Evolutionary conservation across 2,329 filamentous ascomycete species (phyloP), one percentile per base, ranked within the genome.

Genomic region (Stemphylium lycopersici): DNA sequence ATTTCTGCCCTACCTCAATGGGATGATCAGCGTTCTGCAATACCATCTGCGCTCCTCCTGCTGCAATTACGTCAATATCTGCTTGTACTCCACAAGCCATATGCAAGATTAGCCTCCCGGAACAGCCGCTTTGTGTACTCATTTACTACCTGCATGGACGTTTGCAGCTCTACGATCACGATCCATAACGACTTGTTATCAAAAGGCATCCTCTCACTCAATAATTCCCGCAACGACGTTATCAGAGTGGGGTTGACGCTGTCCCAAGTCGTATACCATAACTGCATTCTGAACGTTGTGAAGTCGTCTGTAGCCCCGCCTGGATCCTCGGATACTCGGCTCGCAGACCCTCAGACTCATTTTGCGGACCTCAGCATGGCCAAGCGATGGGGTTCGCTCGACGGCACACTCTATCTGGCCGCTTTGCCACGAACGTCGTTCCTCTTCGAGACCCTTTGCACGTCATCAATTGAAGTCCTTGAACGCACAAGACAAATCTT

Each of bases 11-110:
- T 72, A 7, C 70, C 70, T 6, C 34, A 38, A 2, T 75, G 71
- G 71, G 43, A 60, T 5, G 55, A 68, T 26, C 10, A 59, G 2
- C 53, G 59, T 18, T 52, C 66, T 4, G 20, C 43, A 0, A 48
- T 66, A 11, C 60, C 68, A n/a, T 47, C 55, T 8, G 64, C 63
- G 2, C 52, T 73, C 6, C 59, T 76, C 1, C 61, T 65, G 7
- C 48, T 76, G 13, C 73, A 76, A 36, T 61, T 75, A 0, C 66
- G 61, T 6, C 73, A 76, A 29, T 75, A 68, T 32, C 59, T 74
- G 4, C 53, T 76, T 7, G 62, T 75, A 11, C 48, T 76, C 8
- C 73, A 76, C 43, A 62, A 57, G 13, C 69, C 72, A 0, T 76
- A 70, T 31, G 72, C 72, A 4, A 68, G 55, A 10, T 49, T 67